Percentiles rank a stretch among this genome's conserved stretches.
Conservation (phyloP, 495 filamentous ascomycete species). For the Penicillium simplicissimum region DNA sequence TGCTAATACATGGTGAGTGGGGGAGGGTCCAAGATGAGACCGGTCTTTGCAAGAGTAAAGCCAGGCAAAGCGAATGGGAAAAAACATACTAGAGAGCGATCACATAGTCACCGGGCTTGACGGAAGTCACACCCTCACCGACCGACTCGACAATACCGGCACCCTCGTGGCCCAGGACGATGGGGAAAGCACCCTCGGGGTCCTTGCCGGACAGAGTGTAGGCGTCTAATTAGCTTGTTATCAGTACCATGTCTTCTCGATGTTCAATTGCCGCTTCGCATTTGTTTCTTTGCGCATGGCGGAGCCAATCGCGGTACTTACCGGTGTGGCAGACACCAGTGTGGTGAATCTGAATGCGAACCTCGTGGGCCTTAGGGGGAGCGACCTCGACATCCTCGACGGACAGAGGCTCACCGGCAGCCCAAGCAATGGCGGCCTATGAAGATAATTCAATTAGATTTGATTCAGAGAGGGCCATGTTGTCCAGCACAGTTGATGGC, state of each 20-base stretch:
- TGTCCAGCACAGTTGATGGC: neutral
- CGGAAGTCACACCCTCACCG: constrained; percentile 90
- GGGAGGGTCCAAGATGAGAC: no score
- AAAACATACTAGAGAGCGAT: constrained; percentile 84
- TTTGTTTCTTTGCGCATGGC: neutral
- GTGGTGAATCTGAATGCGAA: constrained; percentile 93
- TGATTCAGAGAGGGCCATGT: neutral
- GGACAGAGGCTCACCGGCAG: constrained; percentile 81
- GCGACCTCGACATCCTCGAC: constrained; percentile 91
- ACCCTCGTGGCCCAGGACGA: constrained; percentile 95
- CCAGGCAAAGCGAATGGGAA: neutral
- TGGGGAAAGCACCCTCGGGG: constrained; percentile 96
- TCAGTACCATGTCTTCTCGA: neutral
- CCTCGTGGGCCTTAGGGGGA: constrained; percentile 91
- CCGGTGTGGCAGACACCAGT: constrained; percentile 98
- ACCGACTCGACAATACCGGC: constrained; percentile 96
- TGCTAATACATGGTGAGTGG: constrained; percentile 52
- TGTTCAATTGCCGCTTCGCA: neutral
- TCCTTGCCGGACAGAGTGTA: constrained; percentile 98
- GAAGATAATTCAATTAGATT: neutral
- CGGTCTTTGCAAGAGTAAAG: neutral
- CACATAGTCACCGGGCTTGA: constrained; percentile 80
- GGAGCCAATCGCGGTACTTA: constrained; percentile 40
- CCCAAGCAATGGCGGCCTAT: constrained; percentile 95
- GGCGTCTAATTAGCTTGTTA: constrained; percentile 62